Conservation (phyloP, 106 monocot species). For the Alisma plantagoaquatica region DNA sequence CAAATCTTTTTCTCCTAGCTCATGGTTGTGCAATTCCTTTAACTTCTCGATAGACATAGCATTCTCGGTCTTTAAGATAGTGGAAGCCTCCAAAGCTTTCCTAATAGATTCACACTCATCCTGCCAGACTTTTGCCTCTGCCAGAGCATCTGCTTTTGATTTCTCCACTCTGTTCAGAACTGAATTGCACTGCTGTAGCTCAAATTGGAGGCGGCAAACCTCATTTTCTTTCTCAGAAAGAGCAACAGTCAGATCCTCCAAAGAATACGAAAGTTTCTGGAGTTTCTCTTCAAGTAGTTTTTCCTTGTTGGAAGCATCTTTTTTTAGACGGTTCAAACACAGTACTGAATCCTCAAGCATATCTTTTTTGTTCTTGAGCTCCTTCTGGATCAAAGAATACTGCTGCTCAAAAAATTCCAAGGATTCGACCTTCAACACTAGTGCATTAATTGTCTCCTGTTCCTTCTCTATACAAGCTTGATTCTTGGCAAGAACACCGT, state of each 20-base stretch:
- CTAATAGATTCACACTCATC: slow-evolving; percentile 19
- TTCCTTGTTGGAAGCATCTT: slow-evolving; percentile 34
- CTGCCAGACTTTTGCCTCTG: slow-evolving; percentile 13
- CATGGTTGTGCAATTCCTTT: too few relatives aligned
- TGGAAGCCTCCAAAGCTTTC: slow-evolving; percentile 41
- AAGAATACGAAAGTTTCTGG: slow-evolving; percentile 15
- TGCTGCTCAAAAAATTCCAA: slow-evolving; percentile 22
- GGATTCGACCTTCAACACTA: slow-evolving; percentile 25
- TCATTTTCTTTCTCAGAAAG: slow-evolving; percentile 22
- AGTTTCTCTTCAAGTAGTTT: slow-evolving; percentile 19
- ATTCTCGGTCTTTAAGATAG: too few relatives aligned
- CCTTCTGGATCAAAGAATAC: slow-evolving; percentile 21
- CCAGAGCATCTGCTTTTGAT: slow-evolving; percentile 21
- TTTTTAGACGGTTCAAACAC: slow-evolving; percentile 22
- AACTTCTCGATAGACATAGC: too few relatives aligned
- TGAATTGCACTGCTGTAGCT: slow-evolving; percentile 23
- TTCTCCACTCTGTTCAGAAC: slow-evolving; percentile 26
- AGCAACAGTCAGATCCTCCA: slow-evolving; percentile 31
- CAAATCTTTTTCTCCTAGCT: slow-evolving; percentile 25
- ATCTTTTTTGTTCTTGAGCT: slow-evolving; percentile 24
- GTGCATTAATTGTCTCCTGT: slow-evolving; percentile 5
- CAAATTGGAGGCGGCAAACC: slow-evolving; percentile 21
- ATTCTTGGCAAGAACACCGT: slow-evolving; percentile 16
- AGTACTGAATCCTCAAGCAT: slow-evolving; percentile 29
- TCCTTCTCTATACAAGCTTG: slow-evolving; percentile 10